Evolutionary conservation across 1,139 yeast species (phyloP), one percentile per base, ranked within the genome.

Genomic region (Kazachstania sp.): DNA sequence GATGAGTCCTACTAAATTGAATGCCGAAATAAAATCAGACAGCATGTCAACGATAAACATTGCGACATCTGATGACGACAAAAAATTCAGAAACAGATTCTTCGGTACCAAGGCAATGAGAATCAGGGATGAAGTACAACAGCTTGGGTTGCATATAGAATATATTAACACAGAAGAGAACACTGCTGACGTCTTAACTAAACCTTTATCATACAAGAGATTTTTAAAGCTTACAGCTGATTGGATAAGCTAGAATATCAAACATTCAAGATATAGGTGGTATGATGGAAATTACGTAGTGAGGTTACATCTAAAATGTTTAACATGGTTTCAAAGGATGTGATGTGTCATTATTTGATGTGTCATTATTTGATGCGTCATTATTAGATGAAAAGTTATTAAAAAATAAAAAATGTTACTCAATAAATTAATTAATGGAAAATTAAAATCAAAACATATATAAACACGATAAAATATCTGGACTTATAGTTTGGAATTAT

Each of bases 61-160:
- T 18, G n/a, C 37, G 1, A 20, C 16, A 34, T 7, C 18, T 4
- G 38, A 37, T 1, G 41, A 37, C 6, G 41, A 37, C 3, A 38
- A 38, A 16, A 44, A 31, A 13, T 44, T 44, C 15, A 44, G 46
- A 32, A 38, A 30, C 4, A 38, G 46, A 32, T 44, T 20, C 12
- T 44, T 44, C 32, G 46, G 46, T 23, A 23, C 43, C 16, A 32
- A 32, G 26, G 29, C 29, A 19, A 23, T 36, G 26, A 18, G 38
- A 18, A 36, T 36, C 15, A 36, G 38, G 2, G 38, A 36, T 5
- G 38, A 36, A 36, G 26, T 36, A 11, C 20, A 36, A 36, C 7
- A 4, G 13, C 26, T 36, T n/a, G 38, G 26, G 1, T 20, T 36
- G 5, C 20, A 20, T 11, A 18, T 36, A 5, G 23, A 36, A 4